phyloP scores from a whole-genome alignment of 2,329 filamentous ascomycete genomes.

The Diplocarpon mali region DNA sequence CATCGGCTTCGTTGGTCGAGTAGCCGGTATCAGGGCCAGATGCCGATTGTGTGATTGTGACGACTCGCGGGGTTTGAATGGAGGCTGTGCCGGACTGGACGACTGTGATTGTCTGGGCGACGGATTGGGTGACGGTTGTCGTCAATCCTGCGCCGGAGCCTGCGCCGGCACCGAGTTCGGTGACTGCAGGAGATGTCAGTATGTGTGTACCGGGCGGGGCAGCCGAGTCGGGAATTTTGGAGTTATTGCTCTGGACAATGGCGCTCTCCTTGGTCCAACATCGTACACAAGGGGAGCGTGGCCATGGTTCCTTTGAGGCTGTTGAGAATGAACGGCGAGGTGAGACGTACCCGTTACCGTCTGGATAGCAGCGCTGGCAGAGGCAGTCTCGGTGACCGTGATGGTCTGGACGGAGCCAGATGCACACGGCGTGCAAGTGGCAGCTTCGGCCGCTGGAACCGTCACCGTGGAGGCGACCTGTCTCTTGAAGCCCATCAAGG shows the following conservation, averaged over 20 bases:
- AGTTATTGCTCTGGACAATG: too few relatives aligned
- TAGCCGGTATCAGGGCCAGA: too few relatives aligned
- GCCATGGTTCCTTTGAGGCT: too few relatives aligned
- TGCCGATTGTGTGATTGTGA: too few relatives aligned
- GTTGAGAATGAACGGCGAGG: too few relatives aligned
- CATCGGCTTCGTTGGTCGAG: too few relatives aligned
- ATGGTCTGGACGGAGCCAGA: neutral
- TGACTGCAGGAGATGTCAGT: neutral
- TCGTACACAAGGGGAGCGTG: too few relatives aligned
- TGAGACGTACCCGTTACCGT: neutral
- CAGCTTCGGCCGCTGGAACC: too few relatives aligned
- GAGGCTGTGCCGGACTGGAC: neutral
- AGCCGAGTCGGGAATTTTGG: too few relatives aligned
- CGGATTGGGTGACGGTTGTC: neutral
- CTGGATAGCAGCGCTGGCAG: neutral
- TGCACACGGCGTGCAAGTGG: neutral
- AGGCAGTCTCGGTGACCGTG: slow-evolving; percentile 3
- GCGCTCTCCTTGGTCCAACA: too few relatives aligned
- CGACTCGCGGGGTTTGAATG: neutral
- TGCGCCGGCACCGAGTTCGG: neutral
- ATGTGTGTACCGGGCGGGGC: neutral
- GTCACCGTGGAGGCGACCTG: too few relatives aligned
- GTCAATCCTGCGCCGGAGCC: neutral
- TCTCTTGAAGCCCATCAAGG: too few relatives aligned
- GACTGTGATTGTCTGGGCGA: slow-evolving; percentile 1